phyloP scores from a whole-genome alignment of 1,284 basidiomycete genomes.

The Ceratobasidium sp. region DNA sequence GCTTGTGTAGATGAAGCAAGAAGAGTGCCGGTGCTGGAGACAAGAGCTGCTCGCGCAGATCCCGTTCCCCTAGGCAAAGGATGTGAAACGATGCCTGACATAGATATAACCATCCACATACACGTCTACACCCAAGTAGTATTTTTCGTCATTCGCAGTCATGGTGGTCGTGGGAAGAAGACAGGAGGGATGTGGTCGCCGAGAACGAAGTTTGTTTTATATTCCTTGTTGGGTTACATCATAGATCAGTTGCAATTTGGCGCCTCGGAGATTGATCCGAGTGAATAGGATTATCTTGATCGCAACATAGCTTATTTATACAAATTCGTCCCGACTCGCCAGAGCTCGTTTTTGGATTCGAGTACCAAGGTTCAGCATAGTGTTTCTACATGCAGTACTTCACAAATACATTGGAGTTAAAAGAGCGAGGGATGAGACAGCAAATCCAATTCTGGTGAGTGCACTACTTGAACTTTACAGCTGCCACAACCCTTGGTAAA shows the following conservation, averaged over 20 bases:
- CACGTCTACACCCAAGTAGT: constrained; percentile 72
- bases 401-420: background rate
- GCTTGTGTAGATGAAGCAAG: constrained; percentile 82
- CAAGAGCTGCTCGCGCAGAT: constrained; percentile 89
- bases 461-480: background rate
- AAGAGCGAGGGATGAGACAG: background rate
- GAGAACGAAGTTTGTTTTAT: background rate
- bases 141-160: constrained; percentile 35
- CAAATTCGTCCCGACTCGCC: background rate
- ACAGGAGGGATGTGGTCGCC: background rate
- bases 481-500: background rate
- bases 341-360: background rate
- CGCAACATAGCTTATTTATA: background rate
- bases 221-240: background rate
- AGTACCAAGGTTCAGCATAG: background rate
- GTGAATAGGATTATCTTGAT: background rate
- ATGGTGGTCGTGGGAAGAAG: constrained; percentile 8
- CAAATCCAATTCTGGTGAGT: background rate
- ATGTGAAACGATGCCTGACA: background rate
- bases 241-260: constrained; percentile 16
- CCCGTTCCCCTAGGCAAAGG: constrained; percentile 77
- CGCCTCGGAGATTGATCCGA: constrained; percentile 5
- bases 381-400: no score
- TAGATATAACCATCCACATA: constrained; percentile 52
- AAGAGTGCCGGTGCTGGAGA: constrained; percentile 80